These are phyloP conservation scores for Tagetes erecta DNA, from an alignment of 129 eudicot species.

Conservation along the genomic window DNA sequence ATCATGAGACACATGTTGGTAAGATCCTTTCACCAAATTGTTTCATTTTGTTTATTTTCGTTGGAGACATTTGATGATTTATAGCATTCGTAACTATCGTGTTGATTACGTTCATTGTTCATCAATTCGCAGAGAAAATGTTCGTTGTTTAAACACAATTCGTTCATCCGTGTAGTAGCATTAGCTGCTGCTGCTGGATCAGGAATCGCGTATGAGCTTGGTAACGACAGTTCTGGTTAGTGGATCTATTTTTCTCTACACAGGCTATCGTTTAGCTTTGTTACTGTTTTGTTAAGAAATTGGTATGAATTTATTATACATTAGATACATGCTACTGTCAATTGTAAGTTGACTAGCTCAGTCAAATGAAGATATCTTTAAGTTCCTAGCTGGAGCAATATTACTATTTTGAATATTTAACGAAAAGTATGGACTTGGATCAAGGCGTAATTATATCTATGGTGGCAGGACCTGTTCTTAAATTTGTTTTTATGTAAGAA, in stretches of 20 bases:
- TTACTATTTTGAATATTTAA: neutral
- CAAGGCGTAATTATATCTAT: neutral
- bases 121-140: conserved; percentile 44
- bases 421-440: conserved; percentile 2
- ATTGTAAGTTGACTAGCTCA: neutral
- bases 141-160: conserved; percentile 28
- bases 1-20: conserved; percentile 28
- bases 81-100: neutral
- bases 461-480: conserved; percentile 14
- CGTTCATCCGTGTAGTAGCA: conserved; percentile 49
- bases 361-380: neutral
- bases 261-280: neutral
- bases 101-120: neutral
- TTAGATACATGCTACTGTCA: neutral
- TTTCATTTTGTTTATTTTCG: neutral
- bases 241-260: neutral
- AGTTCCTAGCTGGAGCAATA: conserved; percentile 3
- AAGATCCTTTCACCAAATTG: neutral
- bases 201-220: conserved; percentile 41
- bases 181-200: conserved; percentile 61
- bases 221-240: conserved; percentile 42
- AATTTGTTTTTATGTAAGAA: neutral
- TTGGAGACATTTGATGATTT: neutral
- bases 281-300: neutral
- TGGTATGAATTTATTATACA: neutral